These are phyloP conservation scores for Elsinoe fawcettii DNA, from an alignment of 2,329 filamentous ascomycete genomes.

Conservation along the genomic window DNA sequence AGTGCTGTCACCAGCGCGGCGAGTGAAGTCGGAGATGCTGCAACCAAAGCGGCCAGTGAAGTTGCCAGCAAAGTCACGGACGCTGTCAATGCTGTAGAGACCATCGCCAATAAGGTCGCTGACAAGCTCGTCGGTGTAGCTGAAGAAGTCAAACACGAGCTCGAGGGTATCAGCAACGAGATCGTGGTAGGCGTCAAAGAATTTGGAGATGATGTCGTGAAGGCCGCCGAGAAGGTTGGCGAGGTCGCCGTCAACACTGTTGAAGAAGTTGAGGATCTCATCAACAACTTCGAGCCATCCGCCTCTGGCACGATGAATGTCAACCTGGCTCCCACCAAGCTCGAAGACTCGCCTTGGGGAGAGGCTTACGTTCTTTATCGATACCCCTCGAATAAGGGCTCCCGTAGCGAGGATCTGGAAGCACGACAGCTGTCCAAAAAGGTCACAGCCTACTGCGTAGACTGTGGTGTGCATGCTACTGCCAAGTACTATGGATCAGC, in stretches of 20 bases:
- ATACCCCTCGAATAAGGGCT: background rate
- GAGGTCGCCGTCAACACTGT: background rate
- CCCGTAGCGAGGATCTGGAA: background rate
- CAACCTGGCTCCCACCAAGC: slow-evolving; percentile 1
- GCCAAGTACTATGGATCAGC: background rate
- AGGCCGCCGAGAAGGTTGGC: too few relatives aligned
- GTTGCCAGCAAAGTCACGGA: background rate
- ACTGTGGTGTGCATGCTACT: background rate
- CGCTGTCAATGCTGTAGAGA: background rate
- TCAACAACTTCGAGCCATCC: background rate
- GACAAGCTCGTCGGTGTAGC: background rate
- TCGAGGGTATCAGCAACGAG: background rate
- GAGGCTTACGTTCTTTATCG: background rate
- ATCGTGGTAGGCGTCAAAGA: background rate
- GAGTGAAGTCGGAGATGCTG: background rate
- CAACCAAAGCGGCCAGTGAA: background rate
- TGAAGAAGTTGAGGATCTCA: background rate
- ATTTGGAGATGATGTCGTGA: too few relatives aligned
- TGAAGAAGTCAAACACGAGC: background rate
- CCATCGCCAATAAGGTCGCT: background rate
- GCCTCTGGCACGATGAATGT: background rate
- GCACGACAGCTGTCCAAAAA: background rate
- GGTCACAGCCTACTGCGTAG: slow-evolving; percentile 5
- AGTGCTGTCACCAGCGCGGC: background rate
- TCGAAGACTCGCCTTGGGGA: background rate